Evolutionary conservation across 2,329 filamentous ascomycete species (phyloP), one percentile per base, ranked within the genome.

Genomic region (Colletotrichum chlorophyti): DNA sequence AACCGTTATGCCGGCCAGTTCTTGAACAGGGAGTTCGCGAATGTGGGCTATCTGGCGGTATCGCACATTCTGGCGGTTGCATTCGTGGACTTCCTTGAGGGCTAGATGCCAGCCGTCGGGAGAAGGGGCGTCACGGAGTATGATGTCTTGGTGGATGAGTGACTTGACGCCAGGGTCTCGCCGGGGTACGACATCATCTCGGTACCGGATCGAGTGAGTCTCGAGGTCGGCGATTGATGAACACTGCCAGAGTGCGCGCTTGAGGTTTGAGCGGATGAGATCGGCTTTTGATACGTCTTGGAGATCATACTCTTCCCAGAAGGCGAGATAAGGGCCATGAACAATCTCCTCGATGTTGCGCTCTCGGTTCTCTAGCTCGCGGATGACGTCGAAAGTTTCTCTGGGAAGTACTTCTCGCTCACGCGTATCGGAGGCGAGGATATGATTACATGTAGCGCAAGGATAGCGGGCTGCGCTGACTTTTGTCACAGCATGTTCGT

Each of bases 391-490:
- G 26, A 49, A 63, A 1, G 61, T 54, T 31, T 50, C 35, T 14
- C 38, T 31, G 2, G 46, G 46, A 11, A 61, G 38, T 6, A 55
- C 53, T n/a, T 58, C 50, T 15, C 61, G 49, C 31, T 54, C 46
- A 7, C 58, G 59, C 3, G 50, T 54, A n/a, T 53, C 43, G 19
- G 61, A 63, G 26, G 53, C 47, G 27, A 63, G 61, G 24, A 63
- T 51, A 27, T 54, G 53, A 17, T 60, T 47, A 14, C 51, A 38
- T 15, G 51, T 46, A 9, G 41, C 27, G 31, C 23, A 59, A 21
- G 58, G 47, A 12, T 46, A 46, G 17, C 40, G 43, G 35, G 50
- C 34, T 11, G 51, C 29, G 37, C 53, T 62, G 29, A 38, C 34
- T 12, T 24, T 58, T 17, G 53, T 53, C n/a, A 60, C 51, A 6